phyloP scores from a whole-genome alignment of 2,329 filamentous ascomycete species.

The Trichoderma hamatum region DNA sequence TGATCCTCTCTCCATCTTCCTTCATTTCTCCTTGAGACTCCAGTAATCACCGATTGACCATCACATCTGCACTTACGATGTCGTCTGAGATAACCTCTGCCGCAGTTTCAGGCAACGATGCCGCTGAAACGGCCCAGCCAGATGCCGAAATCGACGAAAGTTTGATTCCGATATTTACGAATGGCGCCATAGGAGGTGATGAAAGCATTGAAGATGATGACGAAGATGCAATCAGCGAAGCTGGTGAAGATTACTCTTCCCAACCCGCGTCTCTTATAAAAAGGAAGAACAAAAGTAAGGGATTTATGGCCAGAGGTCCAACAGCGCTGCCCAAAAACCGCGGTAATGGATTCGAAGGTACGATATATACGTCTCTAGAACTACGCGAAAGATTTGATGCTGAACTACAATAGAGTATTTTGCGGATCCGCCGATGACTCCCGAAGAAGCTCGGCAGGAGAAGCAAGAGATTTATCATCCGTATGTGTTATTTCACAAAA shows the following conservation, averaged over 20 bases:
- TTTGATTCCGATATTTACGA: background rate
- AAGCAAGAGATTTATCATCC: conserved; percentile 64
- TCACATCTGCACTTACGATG: background rate
- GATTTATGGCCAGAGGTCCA: conserved; percentile 40
- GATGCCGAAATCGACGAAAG: background rate
- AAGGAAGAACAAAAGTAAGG: conserved; percentile 32
- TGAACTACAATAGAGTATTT: conserved; percentile 61
- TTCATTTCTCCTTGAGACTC: too few species aligned
- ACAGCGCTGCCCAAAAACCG: conserved; percentile 48
- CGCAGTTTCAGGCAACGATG: background rate
- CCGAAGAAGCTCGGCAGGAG: conserved; percentile 68
- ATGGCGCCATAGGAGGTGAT: background rate
- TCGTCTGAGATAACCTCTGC: background rate
- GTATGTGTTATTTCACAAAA: conserved; percentile 47
- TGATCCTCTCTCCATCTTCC: background rate
- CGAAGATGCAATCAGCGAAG: background rate
- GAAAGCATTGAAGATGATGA: background rate
- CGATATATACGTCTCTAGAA: background rate
- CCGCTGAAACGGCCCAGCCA: background rate
- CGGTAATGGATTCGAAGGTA: conserved; percentile 72
- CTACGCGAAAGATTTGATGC: background rate
- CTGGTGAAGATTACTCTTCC: background rate
- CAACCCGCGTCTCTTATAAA: conserved; percentile 25
- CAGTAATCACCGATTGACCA: background rate
- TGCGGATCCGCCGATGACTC: conserved; percentile 77